Conservation (phyloP, 2,329 filamentous ascomycete genomes). For the Coniochaeta hoffmannii region DNA sequence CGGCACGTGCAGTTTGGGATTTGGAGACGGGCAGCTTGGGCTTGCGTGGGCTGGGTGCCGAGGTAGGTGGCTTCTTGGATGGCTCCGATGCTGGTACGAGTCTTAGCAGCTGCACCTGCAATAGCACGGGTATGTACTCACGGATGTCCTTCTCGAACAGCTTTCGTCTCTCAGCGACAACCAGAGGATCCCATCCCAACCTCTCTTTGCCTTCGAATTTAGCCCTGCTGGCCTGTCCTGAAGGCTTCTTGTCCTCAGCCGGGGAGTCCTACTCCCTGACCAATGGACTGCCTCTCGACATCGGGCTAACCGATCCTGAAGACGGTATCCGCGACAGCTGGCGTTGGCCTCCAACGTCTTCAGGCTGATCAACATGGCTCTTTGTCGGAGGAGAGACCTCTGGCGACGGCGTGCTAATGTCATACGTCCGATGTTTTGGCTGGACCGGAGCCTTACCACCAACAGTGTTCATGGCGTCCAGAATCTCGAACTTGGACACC, state of each 20-base stretch:
- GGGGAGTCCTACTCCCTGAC: neutral
- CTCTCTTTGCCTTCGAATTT: neutral
- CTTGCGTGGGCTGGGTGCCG: neutral
- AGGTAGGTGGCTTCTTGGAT: neutral
- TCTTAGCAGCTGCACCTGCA: neutral
- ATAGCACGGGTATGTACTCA: conserved; percentile 11
- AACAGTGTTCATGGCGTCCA: conserved; percentile 17
- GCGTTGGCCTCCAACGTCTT: neutral
- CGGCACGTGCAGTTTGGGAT: neutral
- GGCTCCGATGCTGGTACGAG: conserved; percentile 5
- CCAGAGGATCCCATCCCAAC: conserved; percentile 18
- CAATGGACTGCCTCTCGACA: neutral
- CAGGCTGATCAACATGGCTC: neutral
- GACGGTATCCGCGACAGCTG: neutral
- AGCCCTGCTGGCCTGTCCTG: too few relatives aligned
- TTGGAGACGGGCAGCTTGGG: neutral
- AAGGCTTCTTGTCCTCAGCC: neutral
- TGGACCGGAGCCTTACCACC: conserved; percentile 5
- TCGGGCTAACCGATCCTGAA: neutral
- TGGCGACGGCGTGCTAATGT: neutral
- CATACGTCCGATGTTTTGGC: neutral
- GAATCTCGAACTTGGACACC: conserved; percentile 26
- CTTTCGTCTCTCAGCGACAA: conserved; percentile 21
- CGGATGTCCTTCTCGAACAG: conserved; percentile 21
- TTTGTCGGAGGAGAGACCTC: neutral